Evolutionary conservation across 805 yeast genomes (phyloP), one percentile per base, ranked within the genome.

Genomic region (Yarrowia hollandica): DNA sequence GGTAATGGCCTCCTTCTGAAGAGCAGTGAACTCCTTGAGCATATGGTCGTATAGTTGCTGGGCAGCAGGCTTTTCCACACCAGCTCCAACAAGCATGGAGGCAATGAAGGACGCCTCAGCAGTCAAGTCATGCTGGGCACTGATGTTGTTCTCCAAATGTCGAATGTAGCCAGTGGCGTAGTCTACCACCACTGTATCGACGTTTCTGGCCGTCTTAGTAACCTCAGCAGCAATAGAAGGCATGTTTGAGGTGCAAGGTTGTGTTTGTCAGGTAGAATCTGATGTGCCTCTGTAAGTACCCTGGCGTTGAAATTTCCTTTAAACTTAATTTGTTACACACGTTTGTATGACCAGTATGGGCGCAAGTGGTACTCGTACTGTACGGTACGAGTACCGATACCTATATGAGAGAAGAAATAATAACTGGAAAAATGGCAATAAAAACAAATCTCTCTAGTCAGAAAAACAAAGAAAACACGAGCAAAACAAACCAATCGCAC

Each of bases 91-190:
- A 59, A 94, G 75, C 38, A 94, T 72, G 6, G 80, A 79, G 54
- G 82, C 75, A 28, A 94, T 74, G 69, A 88, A 94, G 1, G 71
- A 63, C 62, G 92, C 78, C 70, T 92, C 98, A 15, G 76, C 71
- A 2, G 79, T 74, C 41, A 90, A 78, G 68, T 88, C 83, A 42
- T 90, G 71, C 64, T 81, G 84, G 35, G 94, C 85, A 64, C 83
- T 85, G 0, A 94, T 89, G 16, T 88, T 78, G 54, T 76, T 77
- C n/a, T 90, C 82, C 16, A 94, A 75, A 74, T 90, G 91, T 61
- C 86, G 85, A 59, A 90, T 69, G 67, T 91, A 94, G 0, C 99
- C 99, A 34, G 86, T 85, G 3, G 96, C 95, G 70, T 94, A 94
- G 62, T 90, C 94, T 0, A 85, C 78, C 79, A 94, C 96, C 10